Conservation (phyloP, 768 basidiomycete genomes). For the Imleria badia region DNA sequence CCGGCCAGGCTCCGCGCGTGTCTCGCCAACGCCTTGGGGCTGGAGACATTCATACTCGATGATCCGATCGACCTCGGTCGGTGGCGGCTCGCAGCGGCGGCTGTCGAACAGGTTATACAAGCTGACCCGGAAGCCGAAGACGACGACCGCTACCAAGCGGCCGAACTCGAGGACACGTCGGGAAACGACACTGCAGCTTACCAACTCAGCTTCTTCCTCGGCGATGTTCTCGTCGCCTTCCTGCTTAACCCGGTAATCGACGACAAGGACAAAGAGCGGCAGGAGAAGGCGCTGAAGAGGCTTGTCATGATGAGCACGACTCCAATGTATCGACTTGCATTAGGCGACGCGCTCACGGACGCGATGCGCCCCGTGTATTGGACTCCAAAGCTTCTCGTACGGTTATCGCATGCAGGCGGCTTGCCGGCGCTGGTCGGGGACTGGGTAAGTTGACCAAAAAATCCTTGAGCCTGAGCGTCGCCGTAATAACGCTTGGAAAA, state of each 20-base stretch:
- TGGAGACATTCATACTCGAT: background rate
- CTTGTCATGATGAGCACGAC: background rate
- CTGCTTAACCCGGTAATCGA: background rate
- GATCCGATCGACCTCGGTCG: background rate
- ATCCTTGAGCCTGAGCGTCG: background rate
- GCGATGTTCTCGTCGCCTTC: background rate
- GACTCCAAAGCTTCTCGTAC: background rate
- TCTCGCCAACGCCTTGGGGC: background rate
- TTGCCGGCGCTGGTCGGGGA: background rate
- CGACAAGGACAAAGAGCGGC: background rate
- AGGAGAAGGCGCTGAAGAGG: background rate
- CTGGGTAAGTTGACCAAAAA: background rate
- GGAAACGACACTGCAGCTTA: background rate
- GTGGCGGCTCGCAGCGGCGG: background rate
- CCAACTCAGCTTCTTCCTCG: background rate
- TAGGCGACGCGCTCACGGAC: background rate
- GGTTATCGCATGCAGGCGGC: background rate
- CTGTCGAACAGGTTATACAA: background rate
- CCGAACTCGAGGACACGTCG: background rate
- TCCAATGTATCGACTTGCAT: background rate
- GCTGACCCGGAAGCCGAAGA: background rate
- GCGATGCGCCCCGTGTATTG: background rate
- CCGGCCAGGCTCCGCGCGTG: background rate
- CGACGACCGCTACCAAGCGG: background rate
- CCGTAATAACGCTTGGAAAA: background rate